phyloP scores from a whole-genome alignment of 2,329 filamentous ascomycete species.

The Podosphaera leucotricha region DNA sequence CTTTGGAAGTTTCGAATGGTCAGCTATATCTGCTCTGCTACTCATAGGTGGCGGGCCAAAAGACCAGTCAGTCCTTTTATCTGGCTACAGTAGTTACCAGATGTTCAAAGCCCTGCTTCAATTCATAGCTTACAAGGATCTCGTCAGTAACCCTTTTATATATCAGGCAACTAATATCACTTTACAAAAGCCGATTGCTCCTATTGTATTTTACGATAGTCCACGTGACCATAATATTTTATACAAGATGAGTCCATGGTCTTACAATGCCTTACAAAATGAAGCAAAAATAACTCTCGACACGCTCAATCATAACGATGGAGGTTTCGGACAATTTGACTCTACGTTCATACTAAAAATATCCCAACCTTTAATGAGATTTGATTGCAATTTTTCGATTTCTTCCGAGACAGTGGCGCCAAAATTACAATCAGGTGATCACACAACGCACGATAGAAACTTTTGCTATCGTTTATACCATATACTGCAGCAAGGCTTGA shows the following conservation, averaged over 20 bases:
- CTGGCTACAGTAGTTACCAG: slow-evolving; percentile 71
- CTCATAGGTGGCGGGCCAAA: slow-evolving; percentile 54
- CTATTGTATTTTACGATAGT: slow-evolving; percentile 62
- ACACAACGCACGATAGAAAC: slow-evolving; percentile 7
- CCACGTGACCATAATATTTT: slow-evolving; percentile 54
- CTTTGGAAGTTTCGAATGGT: slow-evolving; percentile 87
- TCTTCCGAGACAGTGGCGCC: slow-evolving; percentile 2
- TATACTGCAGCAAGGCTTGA: slow-evolving; percentile 46
- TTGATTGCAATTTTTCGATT: slow-evolving; percentile 23
- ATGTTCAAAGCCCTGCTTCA: slow-evolving; percentile 89
- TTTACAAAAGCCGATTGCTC: slow-evolving; percentile 24
- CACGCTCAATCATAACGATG: slow-evolving; percentile 40
- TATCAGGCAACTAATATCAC: slow-evolving; percentile 21
- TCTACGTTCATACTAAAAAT: slow-evolving; percentile 52
- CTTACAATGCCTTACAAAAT: slow-evolving; percentile 46
- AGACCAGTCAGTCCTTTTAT: slow-evolving; percentile 47
- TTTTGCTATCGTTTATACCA: slow-evolving; percentile 35
- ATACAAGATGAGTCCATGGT: slow-evolving; percentile 79
- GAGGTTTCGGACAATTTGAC: slow-evolving; percentile 57
- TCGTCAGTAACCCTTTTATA: slow-evolving; percentile 40
- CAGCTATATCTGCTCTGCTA: slow-evolving; percentile 53
- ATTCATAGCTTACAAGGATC: slow-evolving; percentile 52
- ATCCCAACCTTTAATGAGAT: slow-evolving; percentile 29
- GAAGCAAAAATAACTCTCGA: slow-evolving; percentile 53
- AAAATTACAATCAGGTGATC: slow-evolving; percentile 8